Percentiles rank a stretch among this genome's conserved stretches.
These are phyloP conservation scores for Rhynchosporium graminicola DNA, from an alignment of 2,329 filamentous ascomycete genomes.

Conservation along the genomic window DNA sequence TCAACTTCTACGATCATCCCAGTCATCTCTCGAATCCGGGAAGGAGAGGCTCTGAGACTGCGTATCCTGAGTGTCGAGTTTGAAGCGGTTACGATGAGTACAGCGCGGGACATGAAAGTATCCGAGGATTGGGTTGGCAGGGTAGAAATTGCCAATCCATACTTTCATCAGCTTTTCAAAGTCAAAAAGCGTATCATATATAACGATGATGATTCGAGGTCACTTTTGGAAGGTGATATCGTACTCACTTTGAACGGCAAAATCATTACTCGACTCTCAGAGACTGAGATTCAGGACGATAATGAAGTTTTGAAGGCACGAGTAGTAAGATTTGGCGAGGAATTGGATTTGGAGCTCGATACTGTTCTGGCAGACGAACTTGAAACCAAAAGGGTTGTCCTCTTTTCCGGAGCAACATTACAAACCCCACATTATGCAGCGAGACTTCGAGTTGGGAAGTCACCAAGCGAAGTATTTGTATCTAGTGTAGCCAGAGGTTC, in stretches of 20 bases:
- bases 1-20: slow-evolving; percentile 86
- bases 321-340: slow-evolving; percentile 81
- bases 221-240: slow-evolving; percentile 86
- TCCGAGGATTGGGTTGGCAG: slow-evolving; percentile 93
- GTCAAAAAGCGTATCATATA: slow-evolving; percentile 84
- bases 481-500: slow-evolving; percentile 82
- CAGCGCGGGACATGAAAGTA: slow-evolving; percentile 95
- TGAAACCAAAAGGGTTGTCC: slow-evolving; percentile 87
- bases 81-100: slow-evolving; percentile 93
- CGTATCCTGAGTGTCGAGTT: slow-evolving; percentile 94
- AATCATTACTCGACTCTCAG: slow-evolving; percentile 88
- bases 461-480: slow-evolving; percentile 96
- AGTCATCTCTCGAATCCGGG: slow-evolving; percentile 83
- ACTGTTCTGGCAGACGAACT: slow-evolving; percentile 88
- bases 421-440: slow-evolving; percentile 96
- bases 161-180: slow-evolving; percentile 97
- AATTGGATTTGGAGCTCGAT: slow-evolving; percentile 73
- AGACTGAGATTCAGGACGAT: slow-evolving; percentile 96
- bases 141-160: slow-evolving; percentile 83
- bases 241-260: slow-evolving; percentile 88
- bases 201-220: slow-evolving; percentile 57
- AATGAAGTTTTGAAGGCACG: slow-evolving; percentile 80
- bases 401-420: slow-evolving; percentile 92
- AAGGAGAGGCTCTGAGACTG: slow-evolving; percentile 75
- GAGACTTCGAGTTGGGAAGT: slow-evolving; percentile 92